phyloP scores from a whole-genome alignment of 1,284 basidiomycete genomes.

The Ceratobasidium sp. region DNA sequence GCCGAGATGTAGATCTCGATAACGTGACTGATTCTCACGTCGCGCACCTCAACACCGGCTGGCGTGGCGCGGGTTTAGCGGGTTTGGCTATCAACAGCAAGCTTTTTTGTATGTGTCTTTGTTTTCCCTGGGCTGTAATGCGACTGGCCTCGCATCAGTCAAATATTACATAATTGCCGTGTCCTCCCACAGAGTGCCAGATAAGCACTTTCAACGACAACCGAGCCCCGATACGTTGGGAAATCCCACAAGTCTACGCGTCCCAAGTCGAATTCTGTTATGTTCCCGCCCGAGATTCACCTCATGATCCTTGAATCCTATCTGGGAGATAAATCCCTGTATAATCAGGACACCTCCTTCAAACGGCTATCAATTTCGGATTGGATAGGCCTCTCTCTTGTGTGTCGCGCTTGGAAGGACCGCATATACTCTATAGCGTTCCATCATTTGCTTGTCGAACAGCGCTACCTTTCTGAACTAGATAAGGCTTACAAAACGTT shows the following conservation, averaged over 20 bases:
- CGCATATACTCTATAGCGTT: slow-evolving; percentile 5
- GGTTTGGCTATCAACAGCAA: not conserved
- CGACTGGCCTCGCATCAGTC: not conserved
- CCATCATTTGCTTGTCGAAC: slow-evolving; percentile 4
- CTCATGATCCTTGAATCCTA: not conserved
- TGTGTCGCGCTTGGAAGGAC: slow-evolving; percentile 9
- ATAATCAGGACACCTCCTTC: not conserved
- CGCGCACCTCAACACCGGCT: not conserved
- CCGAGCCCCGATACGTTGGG: not conserved
- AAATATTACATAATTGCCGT: slow-evolving; percentile 9
- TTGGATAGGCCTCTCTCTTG: slow-evolving; percentile 23
- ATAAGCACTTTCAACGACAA: not conserved
- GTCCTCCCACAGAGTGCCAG: not conserved
- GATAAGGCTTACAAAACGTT: not conserved
- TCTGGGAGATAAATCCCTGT: slow-evolving; percentile 3
- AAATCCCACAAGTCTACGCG: not conserved
- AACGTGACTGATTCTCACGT: not conserved
- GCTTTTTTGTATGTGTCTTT: not conserved
- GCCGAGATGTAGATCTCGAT: not conserved
- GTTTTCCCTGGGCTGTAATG: not conserved
- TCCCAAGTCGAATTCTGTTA: not conserved
- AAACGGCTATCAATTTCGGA: not conserved
- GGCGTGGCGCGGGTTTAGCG: not conserved
- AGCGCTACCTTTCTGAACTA: not conserved
- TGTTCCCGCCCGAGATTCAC: slow-evolving; percentile 18